Base-by-base conservation (phyloP, 169 alveolate genomes). In the Toxoplasma gondii region DNA sequence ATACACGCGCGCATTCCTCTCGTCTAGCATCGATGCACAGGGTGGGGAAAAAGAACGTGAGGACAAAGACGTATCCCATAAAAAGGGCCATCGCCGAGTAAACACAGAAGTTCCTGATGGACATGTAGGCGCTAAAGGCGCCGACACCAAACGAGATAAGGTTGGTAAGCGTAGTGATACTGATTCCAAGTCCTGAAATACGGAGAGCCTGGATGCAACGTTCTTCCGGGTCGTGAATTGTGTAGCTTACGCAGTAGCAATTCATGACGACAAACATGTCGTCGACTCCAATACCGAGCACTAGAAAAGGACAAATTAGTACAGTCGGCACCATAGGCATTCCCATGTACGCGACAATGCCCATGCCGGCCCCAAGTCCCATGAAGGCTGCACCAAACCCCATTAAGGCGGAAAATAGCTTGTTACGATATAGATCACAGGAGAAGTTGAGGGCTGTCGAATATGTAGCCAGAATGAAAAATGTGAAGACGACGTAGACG, bases 251-350 rank as follows among this genome's bases (percentile, higher is more conserved):
- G 88, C 96, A 83, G 83, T 96, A 96, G 67, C 96, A 94, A 67
- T 96, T 96, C 44, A 96, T 88, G 54, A 96, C 80, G 43, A 96
- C 98, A 86, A 96, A 96, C 44, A 96, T 87, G 67, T 96, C 97
- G 92, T 96, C 97, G 39, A 94, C 96, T 34, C 97, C 98, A 39
- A 96, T 96, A 10, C 98, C 98, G 92, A 96, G 93, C 24, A 96
- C 95, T 39, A 96, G 94, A 92, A 96, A 96, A 4, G 97, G 97
- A 34, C 97, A 92, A 39, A 96, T 96, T 31, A 96, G 88, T 5
- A 95, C 97, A 0, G 98, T 96, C 43, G 97, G 98, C 43, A 96
- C 97, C 93, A 96, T 95, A 0, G 97, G 95, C 90, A 96, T 96
- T 17, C 97, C 96, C 90, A 96, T 91, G 82, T 92, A 95, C 0